Evolutionary conservation across 768 basidiomycete genomes (phyloP), one percentile per base, ranked within the genome.

Genomic region (Solioccasus polychromus): DNA sequence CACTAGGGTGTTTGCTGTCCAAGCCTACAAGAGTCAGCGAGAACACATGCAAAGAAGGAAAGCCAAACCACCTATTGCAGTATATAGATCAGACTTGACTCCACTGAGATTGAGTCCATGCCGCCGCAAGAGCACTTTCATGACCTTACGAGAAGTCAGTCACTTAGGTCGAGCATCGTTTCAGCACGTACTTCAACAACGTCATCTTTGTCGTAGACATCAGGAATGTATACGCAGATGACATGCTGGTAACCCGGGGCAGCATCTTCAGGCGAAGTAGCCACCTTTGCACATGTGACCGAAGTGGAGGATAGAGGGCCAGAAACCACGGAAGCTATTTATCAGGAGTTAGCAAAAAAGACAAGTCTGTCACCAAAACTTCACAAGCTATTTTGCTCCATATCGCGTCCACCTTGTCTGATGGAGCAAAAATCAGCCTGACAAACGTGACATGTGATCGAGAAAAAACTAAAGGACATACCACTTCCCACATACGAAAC

Each of bases 1-100:
- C 83, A 58, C 84, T 86, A 1, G 80, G 62, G 58, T 88, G 87
- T 58, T 89, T 89, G 63, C 85, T 87, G 53, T 88, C 83, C 45
- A 89, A 67, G 1, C 82, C 84, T 80, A 54, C n/a, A 40, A 46
- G 24, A 28, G n/a, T 48, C 9, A 50, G 25, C 17, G n/a, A 4
- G 5, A 1, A 11, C 8, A 19, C 3, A 26, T 1, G 15, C n/a
- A 24, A 20, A 14, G 5, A 18, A 35, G 9, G 11, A 3, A 30
- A n/a, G 34, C 2, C 40, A n/a, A 22, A 48, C 62, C 56, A 81
- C 83, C 81, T 47, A 84, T 75, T 0, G 50, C 35, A 3, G 86
- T 86, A 55, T 88, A 88, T 36, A 89, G 55, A 58, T 88, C 70
- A 5, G 83, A 79, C 57, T 89, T 89, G 12, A 87, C 86, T 8